These are phyloP conservation scores for Schizonepeta tenuifolia DNA, from an alignment of 257 asterid species.

Conservation along the genomic window DNA sequence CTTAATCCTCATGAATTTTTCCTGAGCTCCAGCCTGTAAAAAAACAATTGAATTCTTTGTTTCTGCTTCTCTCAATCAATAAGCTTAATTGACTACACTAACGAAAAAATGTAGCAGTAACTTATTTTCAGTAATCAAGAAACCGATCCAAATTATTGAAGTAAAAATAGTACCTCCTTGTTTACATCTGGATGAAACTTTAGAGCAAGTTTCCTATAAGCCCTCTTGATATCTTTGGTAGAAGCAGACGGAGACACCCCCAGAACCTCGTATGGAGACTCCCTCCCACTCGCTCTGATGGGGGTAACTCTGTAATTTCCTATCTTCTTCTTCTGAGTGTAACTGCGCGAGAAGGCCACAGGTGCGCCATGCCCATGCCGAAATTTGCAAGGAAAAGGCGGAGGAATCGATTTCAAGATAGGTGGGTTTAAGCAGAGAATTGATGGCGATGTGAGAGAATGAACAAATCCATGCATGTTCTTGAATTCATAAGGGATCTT, in stretches of 20 bases:
- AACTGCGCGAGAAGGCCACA: slow-evolving; percentile 32
- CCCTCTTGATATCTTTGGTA: slow-evolving; percentile 77
- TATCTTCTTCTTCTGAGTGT: slow-evolving; percentile 30
- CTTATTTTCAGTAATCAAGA: slow-evolving; percentile 6
- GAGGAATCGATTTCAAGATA: slow-evolving; percentile 19
- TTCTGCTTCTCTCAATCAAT: background rate
- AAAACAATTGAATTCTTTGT: background rate
- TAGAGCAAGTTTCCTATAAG: slow-evolving; percentile 88
- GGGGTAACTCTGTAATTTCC: slow-evolving; percentile 39
- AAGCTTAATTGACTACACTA: background rate
- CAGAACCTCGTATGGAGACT: slow-evolving; percentile 80
- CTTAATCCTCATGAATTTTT: slow-evolving; percentile 91
- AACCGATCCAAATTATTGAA: background rate
- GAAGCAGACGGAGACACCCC: slow-evolving; percentile 84
- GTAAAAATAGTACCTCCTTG: slow-evolving; percentile 67
- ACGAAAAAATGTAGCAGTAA: too few relatives aligned
- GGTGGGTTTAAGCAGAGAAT: slow-evolving; percentile 30
- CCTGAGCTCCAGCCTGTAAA: slow-evolving; percentile 76
- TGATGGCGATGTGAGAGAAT: slow-evolving; percentile 39
- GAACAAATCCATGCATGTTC: slow-evolving; percentile 56
- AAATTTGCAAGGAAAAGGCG: slow-evolving; percentile 39
- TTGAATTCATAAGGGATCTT: slow-evolving; percentile 38
- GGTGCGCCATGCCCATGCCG: slow-evolving; percentile 44
- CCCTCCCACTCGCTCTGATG: slow-evolving; percentile 64
- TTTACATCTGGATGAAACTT: slow-evolving; percentile 96